These are phyloP conservation scores for Fusarium irregulare DNA, from an alignment of 2,329 filamentous ascomycete species.

Conservation along the genomic window DNA sequence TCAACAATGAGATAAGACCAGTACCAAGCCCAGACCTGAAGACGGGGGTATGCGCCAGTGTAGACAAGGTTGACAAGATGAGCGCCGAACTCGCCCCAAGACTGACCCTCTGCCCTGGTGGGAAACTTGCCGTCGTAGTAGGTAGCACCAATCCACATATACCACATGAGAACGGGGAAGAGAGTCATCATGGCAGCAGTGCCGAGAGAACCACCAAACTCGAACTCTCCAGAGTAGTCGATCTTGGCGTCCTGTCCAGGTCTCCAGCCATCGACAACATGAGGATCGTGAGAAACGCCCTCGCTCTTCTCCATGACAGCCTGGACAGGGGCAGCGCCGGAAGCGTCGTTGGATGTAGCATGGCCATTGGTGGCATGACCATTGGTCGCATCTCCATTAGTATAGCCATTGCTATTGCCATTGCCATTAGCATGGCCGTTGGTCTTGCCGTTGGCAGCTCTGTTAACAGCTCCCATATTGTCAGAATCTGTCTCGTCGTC, in stretches of 20 bases:
- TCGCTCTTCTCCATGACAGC: conserved; percentile 34
- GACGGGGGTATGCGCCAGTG: conserved; percentile 83
- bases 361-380: conserved; percentile 44
- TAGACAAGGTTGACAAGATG: conserved; percentile 81
- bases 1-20: conserved; percentile 93
- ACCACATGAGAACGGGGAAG: conserved; percentile 97
- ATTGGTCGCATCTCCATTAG: background rate
- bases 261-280: conserved; percentile 65
- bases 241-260: conserved; percentile 70
- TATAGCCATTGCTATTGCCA: conserved; percentile 20
- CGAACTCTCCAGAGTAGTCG: conserved; percentile 73
- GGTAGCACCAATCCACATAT: conserved; percentile 97
- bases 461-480: conserved; percentile 47
- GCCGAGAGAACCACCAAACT: conserved; percentile 91
- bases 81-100: conserved; percentile 74
- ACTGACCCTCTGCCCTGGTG: conserved; percentile 72
- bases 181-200: conserved; percentile 87
- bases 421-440: conserved; percentile 40
- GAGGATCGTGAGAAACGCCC: conserved; percentile 33
- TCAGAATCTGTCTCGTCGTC: conserved; percentile 56
- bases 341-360: conserved; percentile 23
- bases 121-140: conserved; percentile 92
- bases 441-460: conserved; percentile 38
- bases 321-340: conserved; percentile 23
- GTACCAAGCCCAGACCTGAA: conserved; percentile 91